Evolutionary conservation across 352 stramenopile species (phyloP), one percentile per base, ranked within the genome.

Genomic region (Blastocystis sp.): DNA sequence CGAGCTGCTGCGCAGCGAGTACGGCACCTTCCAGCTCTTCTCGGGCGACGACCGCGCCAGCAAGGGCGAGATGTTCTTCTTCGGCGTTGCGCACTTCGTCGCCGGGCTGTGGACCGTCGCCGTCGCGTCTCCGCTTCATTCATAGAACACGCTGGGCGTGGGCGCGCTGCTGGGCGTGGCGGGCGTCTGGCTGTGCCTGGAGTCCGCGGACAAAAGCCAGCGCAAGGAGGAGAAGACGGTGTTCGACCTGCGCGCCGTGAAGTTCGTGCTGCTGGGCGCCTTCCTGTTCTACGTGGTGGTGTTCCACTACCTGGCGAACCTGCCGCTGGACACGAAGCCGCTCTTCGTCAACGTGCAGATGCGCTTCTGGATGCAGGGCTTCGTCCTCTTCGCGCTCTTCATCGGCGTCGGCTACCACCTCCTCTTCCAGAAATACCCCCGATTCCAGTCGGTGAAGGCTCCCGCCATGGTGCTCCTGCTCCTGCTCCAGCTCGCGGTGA

Each of bases 341-440:
- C 40, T 88, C 21, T 88, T 38, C 76, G 48, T 88, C 19, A 43
- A 41, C 43, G 59, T 88, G 1, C 78, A 88, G 34, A 53, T 67
- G 67, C 61, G 78, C 34, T 88, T 88, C 38, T 88, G 78, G 78
- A 76, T 88, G 64, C 78, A 88, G 53, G 78, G 78, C 1, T 88
- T 88, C 28, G 62, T 88, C 2, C 14, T 88, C 14, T 21, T 88
- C 19, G 21, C 78, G 56, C 21, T 88, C 1, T 88, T 88, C 34
- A 61, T 66, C 38, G 64, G 64, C 62, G 52, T 88, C 21, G 78
- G 78, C 38, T 78, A 59, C 43, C 43, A 69, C 45, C 21, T 53
- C 10, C 19, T 84, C 1, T 28, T 7, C 43, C 11, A 34, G 21
- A 56, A 56, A 56, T 56, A 56, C 48, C 48, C 48, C 48, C 48